Conservation (phyloP, 768 basidiomycete genomes). For the Calocybe gangraenosa region DNA sequence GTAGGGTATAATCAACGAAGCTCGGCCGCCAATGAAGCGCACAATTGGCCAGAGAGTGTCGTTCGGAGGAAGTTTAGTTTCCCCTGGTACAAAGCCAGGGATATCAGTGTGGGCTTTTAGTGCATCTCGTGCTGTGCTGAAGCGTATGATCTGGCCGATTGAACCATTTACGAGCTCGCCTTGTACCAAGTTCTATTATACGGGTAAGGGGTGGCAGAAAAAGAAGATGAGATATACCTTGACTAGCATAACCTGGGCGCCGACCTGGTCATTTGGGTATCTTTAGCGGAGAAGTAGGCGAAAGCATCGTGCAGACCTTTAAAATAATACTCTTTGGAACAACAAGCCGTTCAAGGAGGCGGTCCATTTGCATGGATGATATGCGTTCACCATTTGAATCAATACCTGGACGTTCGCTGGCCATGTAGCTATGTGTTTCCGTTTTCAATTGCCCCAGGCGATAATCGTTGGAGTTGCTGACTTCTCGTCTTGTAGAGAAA, state of each 20-base stretch:
- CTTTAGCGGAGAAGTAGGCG: constrained; percentile 2
- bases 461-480: constrained; percentile 59
- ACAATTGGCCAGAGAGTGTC: constrained; percentile 52
- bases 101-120: constrained; percentile 30
- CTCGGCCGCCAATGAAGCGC: constrained; percentile 46
- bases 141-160: constrained; percentile 50
- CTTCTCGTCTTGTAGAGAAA: constrained; percentile 67
- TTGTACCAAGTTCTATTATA: constrained; percentile 58
- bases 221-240: constrained; percentile 38
- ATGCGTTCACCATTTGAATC: constrained; percentile 39
- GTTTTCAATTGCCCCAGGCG: constrained; percentile 45
- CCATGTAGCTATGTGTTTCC: constrained; percentile 31
- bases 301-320: constrained; percentile 34
- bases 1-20: constrained; percentile 45
- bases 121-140: constrained; percentile 42
- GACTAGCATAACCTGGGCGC: constrained; percentile 84
- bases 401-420: constrained; percentile 41
- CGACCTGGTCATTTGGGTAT: constrained; percentile 38
- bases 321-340: constrained; percentile 41
- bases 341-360: constrained; percentile 57
- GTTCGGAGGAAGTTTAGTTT: constrained; percentile 14
- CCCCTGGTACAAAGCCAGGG: constrained; percentile 30
- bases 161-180: constrained; percentile 71
- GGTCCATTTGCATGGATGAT: constrained; percentile 32
- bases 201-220: neutral